Evolutionary conservation across 1,284 basidiomycete species (phyloP).

Genomic region (Fistulinella cinereoalba): DNA sequence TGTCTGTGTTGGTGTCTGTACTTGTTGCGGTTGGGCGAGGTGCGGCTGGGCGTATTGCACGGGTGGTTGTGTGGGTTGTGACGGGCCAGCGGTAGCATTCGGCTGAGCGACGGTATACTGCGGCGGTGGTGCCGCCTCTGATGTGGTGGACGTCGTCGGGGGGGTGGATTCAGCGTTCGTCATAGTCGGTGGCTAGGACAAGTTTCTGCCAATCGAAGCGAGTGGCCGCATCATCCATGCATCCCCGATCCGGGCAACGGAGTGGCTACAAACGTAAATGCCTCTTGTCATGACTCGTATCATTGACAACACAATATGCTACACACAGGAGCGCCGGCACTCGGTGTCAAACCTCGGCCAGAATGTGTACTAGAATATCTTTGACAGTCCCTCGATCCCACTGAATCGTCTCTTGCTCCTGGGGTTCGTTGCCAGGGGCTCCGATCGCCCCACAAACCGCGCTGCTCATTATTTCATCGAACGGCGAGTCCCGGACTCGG

Average conservation of each 20-base stretch:
- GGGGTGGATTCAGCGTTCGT: conserved; percentile 18
- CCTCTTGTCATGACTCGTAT: no score
- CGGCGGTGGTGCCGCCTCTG: conserved; percentile 13
- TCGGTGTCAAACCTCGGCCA: conserved; percentile 47
- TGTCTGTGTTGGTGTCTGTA: conserved; percentile 17
- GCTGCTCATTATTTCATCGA: conserved; percentile 64
- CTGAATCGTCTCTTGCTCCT: conserved; percentile 13
- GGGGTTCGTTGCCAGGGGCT: conserved; percentile 24
- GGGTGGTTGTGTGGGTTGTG: conserved; percentile 21
- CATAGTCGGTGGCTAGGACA: no score
- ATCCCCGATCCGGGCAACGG: no score
- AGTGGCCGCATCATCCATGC: no score
- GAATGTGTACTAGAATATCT: conserved; percentile 54
- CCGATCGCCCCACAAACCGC: conserved; percentile 50
- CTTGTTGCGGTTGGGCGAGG: conserved; percentile 10
- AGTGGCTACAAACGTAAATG: no score
- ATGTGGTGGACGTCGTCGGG: conserved; percentile 4
- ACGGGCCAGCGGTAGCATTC: conserved; percentile 12
- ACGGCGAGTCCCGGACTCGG: conserved; percentile 60
- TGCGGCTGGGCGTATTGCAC: conserved; percentile 21
- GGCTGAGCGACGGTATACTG: conserved; percentile 6
- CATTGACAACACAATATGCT: no score
- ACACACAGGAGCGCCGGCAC: no score
- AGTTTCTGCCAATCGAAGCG: no score
- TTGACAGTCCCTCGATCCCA: conserved; percentile 49